Percentiles rank a stretch among this genome's conserved stretches.
These are phyloP conservation scores for Nakazawaea anatomiae DNA, from an alignment of 805 yeast species.

Conservation along the genomic window DNA sequence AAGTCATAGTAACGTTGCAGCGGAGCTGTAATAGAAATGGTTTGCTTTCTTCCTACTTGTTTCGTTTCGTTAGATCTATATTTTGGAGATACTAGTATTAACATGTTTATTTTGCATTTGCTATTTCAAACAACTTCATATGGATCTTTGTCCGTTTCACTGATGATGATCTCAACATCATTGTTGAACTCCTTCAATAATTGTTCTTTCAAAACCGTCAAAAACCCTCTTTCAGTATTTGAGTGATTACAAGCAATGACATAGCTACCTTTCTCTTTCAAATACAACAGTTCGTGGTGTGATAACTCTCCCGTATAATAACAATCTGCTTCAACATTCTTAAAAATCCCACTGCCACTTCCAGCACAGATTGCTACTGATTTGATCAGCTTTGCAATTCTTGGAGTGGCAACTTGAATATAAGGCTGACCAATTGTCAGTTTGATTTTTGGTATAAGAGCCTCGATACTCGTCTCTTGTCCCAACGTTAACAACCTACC, in stretches of 20 bases:
- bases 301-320: conserved; percentile 89
- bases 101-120: too few species aligned
- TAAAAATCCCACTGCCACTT: conserved; percentile 78
- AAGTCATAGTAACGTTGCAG: too few species aligned
- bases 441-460: conserved; percentile 50
- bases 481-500: conserved; percentile 62
- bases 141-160: conserved; percentile 64
- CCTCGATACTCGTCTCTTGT: conserved; percentile 34
- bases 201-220: conserved; percentile 45
- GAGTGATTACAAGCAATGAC: conserved; percentile 84
- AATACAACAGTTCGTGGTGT: conserved; percentile 81
- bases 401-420: conserved; percentile 55
- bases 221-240: conserved; percentile 87
- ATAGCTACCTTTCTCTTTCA: conserved; percentile 64
- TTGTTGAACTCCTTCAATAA: conserved; percentile 36
- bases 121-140: conserved; percentile 16
- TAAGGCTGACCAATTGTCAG: conserved; percentile 40
- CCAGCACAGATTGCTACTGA: conserved; percentile 92
- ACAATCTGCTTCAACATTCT: conserved; percentile 57
- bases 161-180: conserved; percentile 40
- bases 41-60: too few species aligned
- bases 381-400: conserved; percentile 29
- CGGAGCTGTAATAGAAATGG: not conserved
- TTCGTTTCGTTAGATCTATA: too few species aligned
- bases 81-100: too few species aligned